Base-by-base conservation (phyloP, 2,329 filamentous ascomycete genomes). In the Exophiala alcalophila region DNA sequence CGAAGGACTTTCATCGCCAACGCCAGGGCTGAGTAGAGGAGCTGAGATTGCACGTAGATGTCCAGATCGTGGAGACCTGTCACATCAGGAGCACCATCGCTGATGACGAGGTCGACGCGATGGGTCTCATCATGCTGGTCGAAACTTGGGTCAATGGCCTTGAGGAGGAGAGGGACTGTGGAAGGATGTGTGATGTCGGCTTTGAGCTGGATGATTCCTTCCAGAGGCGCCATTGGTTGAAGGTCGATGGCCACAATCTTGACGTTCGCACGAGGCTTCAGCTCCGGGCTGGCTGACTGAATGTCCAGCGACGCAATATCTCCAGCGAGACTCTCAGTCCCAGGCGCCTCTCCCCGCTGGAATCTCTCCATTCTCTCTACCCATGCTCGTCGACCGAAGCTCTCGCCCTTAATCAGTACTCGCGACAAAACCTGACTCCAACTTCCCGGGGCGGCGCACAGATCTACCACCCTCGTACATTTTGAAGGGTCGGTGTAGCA, bases 171-270 rank as follows among this genome's bases (percentile, higher is more conserved):
- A 5, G 91, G 90, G 21, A 97, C 87, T 0, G 92, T 98, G 3
- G 89, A 90, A 0, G 92, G 91, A 64, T 98, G 92, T 6, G 92
- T 98, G 57, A 98, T 98, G 63, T 98, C 92, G 34, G 92, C 92
- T 59, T 90, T 84, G 10, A 98, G 76, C 8, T 86, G 95, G 24
- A 84, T 86, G 63, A 98, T 95, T 47, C 92, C 92, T 18, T 92
- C 85, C 4, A 98, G 75, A 4, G 91, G 88, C 49, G 86, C 88
- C 77, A 98, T 98, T 26, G 92, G 92, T 63, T 98, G 92, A 24
- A 98, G 71, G 60, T 98, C 92, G 44, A 98, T 94, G 0, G 92
- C 81, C 1, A 98, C 91, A 50, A 98, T 97, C 64, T 92, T 91
- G 61, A 96, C 87, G 57, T 88, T 81, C 40, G 81, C 70, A 33